These are phyloP conservation scores for Datura wrightii DNA, from an alignment of 257 asterid genomes.

Conservation along the genomic window DNA sequence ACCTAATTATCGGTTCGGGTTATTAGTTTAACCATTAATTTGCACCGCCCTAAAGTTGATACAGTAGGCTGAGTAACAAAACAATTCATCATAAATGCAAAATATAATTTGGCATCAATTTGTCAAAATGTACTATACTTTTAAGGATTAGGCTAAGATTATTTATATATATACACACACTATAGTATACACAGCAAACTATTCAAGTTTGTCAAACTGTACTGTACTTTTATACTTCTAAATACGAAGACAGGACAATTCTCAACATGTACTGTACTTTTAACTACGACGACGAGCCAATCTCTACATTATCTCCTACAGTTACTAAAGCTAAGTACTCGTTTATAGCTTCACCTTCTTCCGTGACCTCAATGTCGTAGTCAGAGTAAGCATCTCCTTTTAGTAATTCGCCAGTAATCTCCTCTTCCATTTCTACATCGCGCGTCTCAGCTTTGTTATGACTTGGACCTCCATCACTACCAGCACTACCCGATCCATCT, in stretches of 20 bases:
- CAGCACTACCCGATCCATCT: slow-evolving; percentile 29
- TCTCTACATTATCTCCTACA: slow-evolving; percentile 20
- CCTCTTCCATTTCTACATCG: slow-evolving; percentile 84
- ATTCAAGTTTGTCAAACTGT: slow-evolving; percentile 13
- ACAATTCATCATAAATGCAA: not conserved
- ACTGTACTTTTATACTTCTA: not conserved
- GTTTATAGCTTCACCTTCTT: slow-evolving; percentile 88
- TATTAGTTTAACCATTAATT: too few relatives aligned
- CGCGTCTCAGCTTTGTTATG: slow-evolving; percentile 38
- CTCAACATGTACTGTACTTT: slow-evolving; percentile 11
- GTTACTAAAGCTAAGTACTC: slow-evolving; percentile 71
- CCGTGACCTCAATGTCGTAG: slow-evolving; percentile 74
- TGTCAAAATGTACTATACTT: not conserved
- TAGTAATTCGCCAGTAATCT: slow-evolving; percentile 67
- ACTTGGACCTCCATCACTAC: slow-evolving; percentile 43
- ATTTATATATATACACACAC: too few relatives aligned
- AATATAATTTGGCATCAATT: not conserved
- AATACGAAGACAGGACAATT: not conserved
- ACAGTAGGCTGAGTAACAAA: not conserved
- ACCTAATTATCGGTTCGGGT: too few relatives aligned
- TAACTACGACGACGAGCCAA: not conserved
- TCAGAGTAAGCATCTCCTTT: slow-evolving; percentile 76
- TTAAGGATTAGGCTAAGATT: not conserved
- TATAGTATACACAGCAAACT: not conserved
- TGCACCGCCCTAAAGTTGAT: not conserved